These are phyloP conservation scores for Cryoendolithus antarcticus DNA, from an alignment of 2,329 filamentous ascomycete genomes.

Conservation along the genomic window DNA sequence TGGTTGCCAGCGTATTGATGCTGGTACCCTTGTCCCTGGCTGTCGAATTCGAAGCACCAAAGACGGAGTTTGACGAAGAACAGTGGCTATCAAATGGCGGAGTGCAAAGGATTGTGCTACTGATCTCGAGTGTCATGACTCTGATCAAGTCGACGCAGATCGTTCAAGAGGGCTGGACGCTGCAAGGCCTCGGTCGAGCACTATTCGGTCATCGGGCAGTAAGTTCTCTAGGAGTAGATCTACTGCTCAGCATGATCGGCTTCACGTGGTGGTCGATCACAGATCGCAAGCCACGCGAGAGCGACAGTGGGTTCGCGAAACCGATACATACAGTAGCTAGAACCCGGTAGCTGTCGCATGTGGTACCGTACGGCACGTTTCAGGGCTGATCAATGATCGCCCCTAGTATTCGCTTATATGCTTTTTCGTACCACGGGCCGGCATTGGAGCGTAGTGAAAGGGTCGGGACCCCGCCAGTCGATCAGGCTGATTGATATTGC, in stretches of 20 bases:
- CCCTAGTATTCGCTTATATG: no score
- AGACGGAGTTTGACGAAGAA: slow-evolving; percentile 2
- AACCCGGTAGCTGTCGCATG: no score
- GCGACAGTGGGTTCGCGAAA: no score
- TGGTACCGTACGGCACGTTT: no score
- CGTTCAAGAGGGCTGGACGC: neutral
- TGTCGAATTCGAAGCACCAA: neutral
- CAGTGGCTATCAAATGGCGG: no score
- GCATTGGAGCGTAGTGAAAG: no score
- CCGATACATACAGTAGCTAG: no score
- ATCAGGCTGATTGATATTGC: no score
- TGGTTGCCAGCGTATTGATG: slow-evolving; percentile 13
- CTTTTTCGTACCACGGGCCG: no score
- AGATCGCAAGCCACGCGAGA: no score
- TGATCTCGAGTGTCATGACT: slow-evolving; percentile 5
- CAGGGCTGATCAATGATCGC: no score
- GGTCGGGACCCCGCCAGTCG: no score
- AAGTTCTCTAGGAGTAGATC: slow-evolving; percentile 18
- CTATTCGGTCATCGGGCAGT: slow-evolving; percentile 21
- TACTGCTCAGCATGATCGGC: slow-evolving; percentile 12
- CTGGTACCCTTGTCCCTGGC: slow-evolving; percentile 7
- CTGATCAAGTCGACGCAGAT: slow-evolving; percentile 3
- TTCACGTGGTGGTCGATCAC: slow-evolving; percentile 7
- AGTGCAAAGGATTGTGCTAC: slow-evolving; percentile 2
- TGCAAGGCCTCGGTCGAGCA: slow-evolving; percentile 4